phyloP scores from a whole-genome alignment of 208 protist genomes.

The Acanthamoeba sp. region DNA sequence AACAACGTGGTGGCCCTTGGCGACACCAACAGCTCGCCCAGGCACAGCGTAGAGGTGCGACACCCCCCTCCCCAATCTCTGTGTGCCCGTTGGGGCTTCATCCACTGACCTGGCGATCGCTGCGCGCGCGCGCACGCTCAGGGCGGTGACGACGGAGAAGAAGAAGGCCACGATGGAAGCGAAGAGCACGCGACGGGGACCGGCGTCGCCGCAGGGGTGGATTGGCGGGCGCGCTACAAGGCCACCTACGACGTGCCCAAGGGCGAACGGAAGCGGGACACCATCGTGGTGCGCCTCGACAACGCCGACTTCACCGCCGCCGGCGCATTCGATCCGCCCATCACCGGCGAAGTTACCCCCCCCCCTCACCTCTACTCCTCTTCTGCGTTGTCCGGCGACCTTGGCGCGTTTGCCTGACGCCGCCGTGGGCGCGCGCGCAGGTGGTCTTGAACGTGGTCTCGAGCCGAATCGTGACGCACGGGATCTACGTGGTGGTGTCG shows the following conservation, averaged over 20 bases:
- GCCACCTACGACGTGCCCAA: constrained; percentile 2
- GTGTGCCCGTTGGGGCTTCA: no score
- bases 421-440: background rate
- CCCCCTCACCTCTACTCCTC: background rate
- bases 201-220: background rate
- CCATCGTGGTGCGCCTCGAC: constrained; percentile 2
- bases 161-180: background rate
- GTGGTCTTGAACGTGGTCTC: constrained; percentile 16
- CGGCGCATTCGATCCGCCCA: background rate
- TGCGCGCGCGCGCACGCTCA: no score
- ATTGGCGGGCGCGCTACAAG: background rate
- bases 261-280: background rate
- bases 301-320: background rate
- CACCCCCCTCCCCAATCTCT: no score
- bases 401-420: background rate
- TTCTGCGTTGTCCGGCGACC: background rate
- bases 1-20: background rate
- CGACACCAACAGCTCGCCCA: background rate
- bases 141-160: background rate
- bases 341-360: background rate
- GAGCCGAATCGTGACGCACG: constrained; percentile 4
- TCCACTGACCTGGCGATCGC: no score
- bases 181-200: background rate
- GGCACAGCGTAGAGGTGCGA: background rate
- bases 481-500: background rate